phyloP scores from a whole-genome alignment of 108 stramenopile species.

The Nitzschia sp. region DNA sequence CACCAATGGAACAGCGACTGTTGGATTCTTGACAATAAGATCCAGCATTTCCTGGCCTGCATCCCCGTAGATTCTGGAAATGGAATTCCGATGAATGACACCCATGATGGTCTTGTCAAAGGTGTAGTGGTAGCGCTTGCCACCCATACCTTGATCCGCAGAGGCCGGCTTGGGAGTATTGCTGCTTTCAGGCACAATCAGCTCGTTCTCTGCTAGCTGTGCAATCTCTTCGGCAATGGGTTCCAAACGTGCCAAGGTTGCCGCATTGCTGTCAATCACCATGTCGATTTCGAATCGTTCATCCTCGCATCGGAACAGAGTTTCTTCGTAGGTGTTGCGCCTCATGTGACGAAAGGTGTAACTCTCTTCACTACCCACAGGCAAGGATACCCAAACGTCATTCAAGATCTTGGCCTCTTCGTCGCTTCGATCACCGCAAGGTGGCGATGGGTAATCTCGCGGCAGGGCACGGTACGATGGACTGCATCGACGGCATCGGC shows the following conservation, averaged over 20 bases:
- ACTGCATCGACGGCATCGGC: constrained; percentile 86
- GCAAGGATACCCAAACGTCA: constrained; percentile 94
- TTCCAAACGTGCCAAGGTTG: constrained; percentile 84
- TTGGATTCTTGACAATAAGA: constrained; percentile 93
- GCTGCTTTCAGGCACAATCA: constrained; percentile 11
- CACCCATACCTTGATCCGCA: constrained; percentile 60
- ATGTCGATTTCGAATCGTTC: constrained; percentile 99
- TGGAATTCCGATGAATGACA: constrained; percentile 93
- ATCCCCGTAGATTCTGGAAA: constrained; percentile 95
- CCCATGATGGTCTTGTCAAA: constrained; percentile 85
- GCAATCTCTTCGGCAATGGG: constrained; percentile 95
- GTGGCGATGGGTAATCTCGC: constrained; percentile 90
- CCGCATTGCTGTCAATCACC: constrained; percentile 93
- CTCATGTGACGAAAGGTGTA: constrained; percentile 98
- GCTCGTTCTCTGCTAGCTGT: constrained; percentile 60
- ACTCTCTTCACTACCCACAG: constrained; percentile 95
- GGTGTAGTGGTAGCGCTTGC: constrained; percentile 70
- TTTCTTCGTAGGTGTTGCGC: constrained; percentile 95
- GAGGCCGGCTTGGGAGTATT: constrained; percentile 22
- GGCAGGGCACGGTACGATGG: constrained; percentile 96
- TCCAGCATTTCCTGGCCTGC: constrained; percentile 92
- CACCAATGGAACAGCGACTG: constrained; percentile 93
- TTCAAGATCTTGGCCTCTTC: constrained; percentile 89
- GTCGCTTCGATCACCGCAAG: constrained; percentile 86
- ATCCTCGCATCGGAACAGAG: constrained; percentile 96